Evolutionary conservation across 108 stramenopile species (phyloP), one percentile per base, ranked within the genome.

Genomic region (Skeletonema potamos): DNA sequence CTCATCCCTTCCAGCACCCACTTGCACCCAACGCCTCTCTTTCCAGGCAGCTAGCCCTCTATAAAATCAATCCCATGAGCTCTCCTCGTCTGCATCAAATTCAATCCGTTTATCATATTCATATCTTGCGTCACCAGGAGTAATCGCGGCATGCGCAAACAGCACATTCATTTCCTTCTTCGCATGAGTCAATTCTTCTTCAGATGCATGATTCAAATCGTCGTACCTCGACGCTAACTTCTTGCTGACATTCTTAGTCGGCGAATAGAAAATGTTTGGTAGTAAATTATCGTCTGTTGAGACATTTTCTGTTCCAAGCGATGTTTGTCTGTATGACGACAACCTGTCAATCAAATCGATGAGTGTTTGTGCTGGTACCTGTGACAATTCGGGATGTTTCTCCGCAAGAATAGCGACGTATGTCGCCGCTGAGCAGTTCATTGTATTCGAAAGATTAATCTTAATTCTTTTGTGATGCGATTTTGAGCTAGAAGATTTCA

Each of bases 1-100:
- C n/a, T n/a, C n/a, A n/a, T n/a, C n/a, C n/a, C n/a, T n/a, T n/a
- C n/a, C n/a, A n/a, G n/a, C n/a, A n/a, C n/a, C n/a, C n/a, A 6
- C 6, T 32, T 32, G 5, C 30, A 32, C 30, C 0, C 4, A 32
- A 6, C 4, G 5, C 30, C 30, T 32, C 30, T 37, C 11, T 37
- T 37, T 12, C 11, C 11, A 37, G 0, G 10, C 36, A n/a, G n/a
- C 12, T 12, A 10, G 36, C 36, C 12, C 36, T 37, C 36, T 11
- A 12, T 12, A 11, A 12, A 37, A 11, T 66, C 69, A 81, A 60
- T 85, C 84, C 84, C 84, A 85, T 20, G 54, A 69, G 64, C 74
- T 77, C 13, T 81, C 85, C 72, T 86, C 85, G n/a, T 72, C 70
- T 55, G 66, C 72, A 28, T 69, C 65, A 68, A 86, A 86, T 17